Evolutionary conservation across 1,284 basidiomycete species (phyloP).

Genomic region (Ustilago esculenta): DNA sequence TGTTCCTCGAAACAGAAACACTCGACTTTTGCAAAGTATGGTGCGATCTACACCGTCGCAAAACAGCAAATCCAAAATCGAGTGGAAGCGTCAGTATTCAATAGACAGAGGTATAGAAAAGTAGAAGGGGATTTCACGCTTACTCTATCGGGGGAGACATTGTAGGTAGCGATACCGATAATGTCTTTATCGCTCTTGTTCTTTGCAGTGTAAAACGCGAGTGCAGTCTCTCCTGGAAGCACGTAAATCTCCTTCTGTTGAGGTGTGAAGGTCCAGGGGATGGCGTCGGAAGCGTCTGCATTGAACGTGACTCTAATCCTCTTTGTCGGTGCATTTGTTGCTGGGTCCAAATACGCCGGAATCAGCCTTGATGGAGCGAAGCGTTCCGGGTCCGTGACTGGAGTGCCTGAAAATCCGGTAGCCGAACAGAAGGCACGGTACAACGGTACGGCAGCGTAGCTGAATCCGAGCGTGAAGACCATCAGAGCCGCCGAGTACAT

Average conservation of each 20-base stretch:
- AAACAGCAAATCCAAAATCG: no score
- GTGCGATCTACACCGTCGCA: conserved; percentile 77
- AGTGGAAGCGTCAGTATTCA: no score
- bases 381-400: conserved; percentile 73
- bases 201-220: conserved; percentile 95
- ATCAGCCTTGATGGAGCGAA: conserved; percentile 53
- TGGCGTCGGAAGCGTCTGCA: conserved; percentile 84
- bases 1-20: conserved; percentile 99
- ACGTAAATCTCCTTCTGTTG: conserved; percentile 90
- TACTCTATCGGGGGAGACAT: conserved; percentile 90
- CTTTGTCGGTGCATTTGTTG: conserved; percentile 68
- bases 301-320: conserved; percentile 93
- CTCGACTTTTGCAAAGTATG: conserved; percentile 99
- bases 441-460: conserved; percentile 94
- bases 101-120: no score
- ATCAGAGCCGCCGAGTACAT: conserved; percentile 86
- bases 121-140: conserved; percentile 52
- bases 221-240: conserved; percentile 91
- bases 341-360: conserved; percentile 57
- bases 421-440: conserved; percentile 98
- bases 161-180: conserved; percentile 98
- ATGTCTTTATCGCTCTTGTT: conserved; percentile 87
- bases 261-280: conserved; percentile 93
- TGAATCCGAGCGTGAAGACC: conserved; percentile 80
- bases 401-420: conserved; percentile 95